phyloP scores from a whole-genome alignment of 805 yeast species.

The Candida insectalens region DNA sequence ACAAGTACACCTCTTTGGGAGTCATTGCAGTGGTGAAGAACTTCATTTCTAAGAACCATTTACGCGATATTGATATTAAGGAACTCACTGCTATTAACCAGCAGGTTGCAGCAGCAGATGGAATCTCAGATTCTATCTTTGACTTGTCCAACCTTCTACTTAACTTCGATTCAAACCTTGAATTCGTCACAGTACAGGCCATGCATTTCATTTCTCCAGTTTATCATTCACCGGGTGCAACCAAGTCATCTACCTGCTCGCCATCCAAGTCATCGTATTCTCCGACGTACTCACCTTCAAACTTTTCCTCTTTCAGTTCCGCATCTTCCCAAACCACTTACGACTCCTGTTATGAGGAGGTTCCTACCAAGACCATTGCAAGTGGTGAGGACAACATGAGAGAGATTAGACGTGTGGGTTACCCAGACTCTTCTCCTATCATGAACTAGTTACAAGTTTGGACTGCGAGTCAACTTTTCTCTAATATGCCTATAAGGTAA shows the following conservation, averaged over 20 bases:
- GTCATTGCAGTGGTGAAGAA: slow-evolving; percentile 37
- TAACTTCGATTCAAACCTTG: slow-evolving; percentile 6
- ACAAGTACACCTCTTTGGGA: slow-evolving; percentile 42
- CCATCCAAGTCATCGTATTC: slow-evolving; percentile 8
- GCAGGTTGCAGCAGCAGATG: neutral
- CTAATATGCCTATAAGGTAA: slow-evolving; percentile 1
- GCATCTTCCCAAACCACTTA: slow-evolving; percentile 22
- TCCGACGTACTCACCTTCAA: slow-evolving; percentile 23
- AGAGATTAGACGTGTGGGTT: slow-evolving; percentile 5
- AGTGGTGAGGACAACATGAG: neutral
- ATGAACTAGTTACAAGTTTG: neutral
- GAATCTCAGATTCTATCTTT: slow-evolving; percentile 4
- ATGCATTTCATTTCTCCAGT: slow-evolving; percentile 5
- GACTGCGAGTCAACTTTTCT: neutral
- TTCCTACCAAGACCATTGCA: slow-evolving; percentile 1
- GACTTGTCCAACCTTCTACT: slow-evolving; percentile 11
- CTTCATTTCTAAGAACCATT: slow-evolving; percentile 20
- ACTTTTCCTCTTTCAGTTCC: slow-evolving; percentile 24
- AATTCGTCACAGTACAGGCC: slow-evolving; percentile 8
- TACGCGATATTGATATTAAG: slow-evolving; percentile 11
- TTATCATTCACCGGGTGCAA: slow-evolving; percentile 14
- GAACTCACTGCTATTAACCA: slow-evolving; percentile 9
- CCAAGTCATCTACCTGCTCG: slow-evolving; percentile 8
- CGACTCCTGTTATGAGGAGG: slow-evolving; percentile 18
- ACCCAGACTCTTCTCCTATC: slow-evolving; percentile 18